Evolutionary conservation across 2,329 filamentous ascomycete genomes (phyloP), one percentile per base, ranked within the genome.

Genomic region (Scytalidium sp.): DNA sequence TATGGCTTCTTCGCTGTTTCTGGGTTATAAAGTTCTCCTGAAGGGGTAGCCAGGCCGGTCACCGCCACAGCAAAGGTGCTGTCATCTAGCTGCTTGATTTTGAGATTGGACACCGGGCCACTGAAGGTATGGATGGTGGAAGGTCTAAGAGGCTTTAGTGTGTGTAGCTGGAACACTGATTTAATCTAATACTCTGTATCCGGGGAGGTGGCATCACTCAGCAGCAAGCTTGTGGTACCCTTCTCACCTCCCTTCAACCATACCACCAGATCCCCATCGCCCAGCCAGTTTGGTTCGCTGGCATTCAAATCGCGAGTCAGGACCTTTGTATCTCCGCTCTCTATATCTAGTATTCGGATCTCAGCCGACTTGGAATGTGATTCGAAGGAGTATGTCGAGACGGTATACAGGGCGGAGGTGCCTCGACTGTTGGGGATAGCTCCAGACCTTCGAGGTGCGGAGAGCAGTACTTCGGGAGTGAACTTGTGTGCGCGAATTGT

Each of bases 301-400:
- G 84, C 83, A 49, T 77, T 75, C 20, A 76, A 64, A 54, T 88
- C 81, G 46, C 86, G 79, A 43, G 82, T 85, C 10, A 96, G 73
- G 11, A 84, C 68, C 3, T 75, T 80, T 3, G 85, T 85, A 45
- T 85, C 76, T 27, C 86, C 85, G 7, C 79, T 81, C 42, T 78
- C 71, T 51, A 91, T 75, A 58, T 93, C 83, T 39, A 96, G 71
- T 21, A 93, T 67, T 17, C 85, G 81, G 57, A 87, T 84, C 70
- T 91, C 85, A 52, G 74, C 77, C 4, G 77, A 80, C 64, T 85
- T 87, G 43, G 76, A 75, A 64, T 95, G 90, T 1, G 81, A 77
- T 36, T 87, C 76, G 67, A 96, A 96, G 4, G 84, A 92, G 67
- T 96, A 96, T 2, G 85, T 83, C 1, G 87, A 88, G 15, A 84